Evolutionary conservation across 345 rosid species (phyloP).

Genomic region (Salix viminalis): DNA sequence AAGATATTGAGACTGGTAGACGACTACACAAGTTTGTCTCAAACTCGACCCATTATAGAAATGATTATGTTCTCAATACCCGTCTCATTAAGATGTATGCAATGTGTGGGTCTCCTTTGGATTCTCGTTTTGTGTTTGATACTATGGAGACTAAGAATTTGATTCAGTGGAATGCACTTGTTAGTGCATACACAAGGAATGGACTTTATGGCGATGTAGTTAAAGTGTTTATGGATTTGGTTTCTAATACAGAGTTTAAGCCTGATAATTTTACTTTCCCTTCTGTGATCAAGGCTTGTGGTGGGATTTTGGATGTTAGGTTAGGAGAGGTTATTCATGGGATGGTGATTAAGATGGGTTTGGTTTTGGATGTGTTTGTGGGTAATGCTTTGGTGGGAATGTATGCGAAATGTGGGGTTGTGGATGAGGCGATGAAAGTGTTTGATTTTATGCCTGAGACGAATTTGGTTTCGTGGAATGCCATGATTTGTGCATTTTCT

Average conservation of each 20-base stretch:
- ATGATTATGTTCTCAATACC: slow-evolving; percentile 46
- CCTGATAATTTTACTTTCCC: slow-evolving; percentile 73
- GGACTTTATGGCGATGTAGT: slow-evolving; percentile 42
- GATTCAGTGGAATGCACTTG: slow-evolving; percentile 63
- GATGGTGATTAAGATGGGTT: slow-evolving; percentile 47
- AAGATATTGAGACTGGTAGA: slow-evolving; percentile 45
- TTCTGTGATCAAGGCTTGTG: slow-evolving; percentile 63
- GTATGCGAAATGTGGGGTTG: slow-evolving; percentile 50
- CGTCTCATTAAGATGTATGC: slow-evolving; percentile 59
- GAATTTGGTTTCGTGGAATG: slow-evolving; percentile 67
- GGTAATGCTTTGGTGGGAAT: slow-evolving; percentile 53
- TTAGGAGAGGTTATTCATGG: slow-evolving; percentile 54
- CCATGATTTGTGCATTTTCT: slow-evolving; percentile 45
- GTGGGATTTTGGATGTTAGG: slow-evolving; percentile 36
- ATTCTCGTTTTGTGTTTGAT: slow-evolving; percentile 48
- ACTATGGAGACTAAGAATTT: slow-evolving; percentile 41
- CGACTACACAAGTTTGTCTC: slow-evolving; percentile 45
- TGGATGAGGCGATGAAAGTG: slow-evolving; percentile 36
- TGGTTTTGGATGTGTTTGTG: slow-evolving; percentile 49
- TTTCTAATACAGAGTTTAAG: slow-evolving; percentile 28
- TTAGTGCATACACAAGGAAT: slow-evolving; percentile 59
- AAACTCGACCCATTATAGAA: slow-evolving; percentile 29
- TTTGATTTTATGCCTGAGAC: slow-evolving; percentile 46
- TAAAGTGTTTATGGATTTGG: slow-evolving; percentile 43
- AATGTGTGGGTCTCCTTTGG: slow-evolving; percentile 44